Conservation (phyloP, 192 early-diverging fungal genomes). For the Linnemannia schmuckeri region DNA sequence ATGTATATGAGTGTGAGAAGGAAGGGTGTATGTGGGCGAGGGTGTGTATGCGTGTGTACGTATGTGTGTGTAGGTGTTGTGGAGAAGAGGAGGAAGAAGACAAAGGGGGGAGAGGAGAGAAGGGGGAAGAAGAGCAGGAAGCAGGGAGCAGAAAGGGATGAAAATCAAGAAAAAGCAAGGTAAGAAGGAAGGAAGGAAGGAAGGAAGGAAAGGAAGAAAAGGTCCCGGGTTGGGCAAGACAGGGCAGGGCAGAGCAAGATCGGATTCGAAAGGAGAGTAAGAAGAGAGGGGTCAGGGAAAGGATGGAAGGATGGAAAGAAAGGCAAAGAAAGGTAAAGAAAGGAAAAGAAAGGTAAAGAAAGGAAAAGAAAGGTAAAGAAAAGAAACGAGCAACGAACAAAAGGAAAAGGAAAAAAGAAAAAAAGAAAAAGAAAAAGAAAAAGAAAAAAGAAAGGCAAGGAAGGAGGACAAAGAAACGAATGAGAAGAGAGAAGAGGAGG, state of each 20-base stretch:
- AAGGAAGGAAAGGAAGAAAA: background rate
- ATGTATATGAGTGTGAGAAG: too few species aligned
- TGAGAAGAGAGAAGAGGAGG: background rate
- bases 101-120: background rate
- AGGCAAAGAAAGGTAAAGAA: background rate
- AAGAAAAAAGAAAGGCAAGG: background rate
- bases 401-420: background rate
- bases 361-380: background rate
- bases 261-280: background rate
- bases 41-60: background rate
- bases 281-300: background rate
- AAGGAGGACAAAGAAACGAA: constrained; percentile 1
- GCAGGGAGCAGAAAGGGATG: background rate
- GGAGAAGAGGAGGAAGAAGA: background rate
- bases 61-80: background rate
- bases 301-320: background rate
- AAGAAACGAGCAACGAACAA: background rate
- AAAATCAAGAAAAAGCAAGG: background rate
- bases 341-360: background rate
- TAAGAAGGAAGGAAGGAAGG: background rate
- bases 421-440: background rate
- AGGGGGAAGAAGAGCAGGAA: background rate
- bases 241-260: constrained; percentile 4
- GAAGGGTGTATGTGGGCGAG: too few species aligned
- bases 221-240: background rate